Evolutionary conservation across 371 early-diverging fungal genomes (phyloP).

Genomic region (Mucor saturninus): DNA sequence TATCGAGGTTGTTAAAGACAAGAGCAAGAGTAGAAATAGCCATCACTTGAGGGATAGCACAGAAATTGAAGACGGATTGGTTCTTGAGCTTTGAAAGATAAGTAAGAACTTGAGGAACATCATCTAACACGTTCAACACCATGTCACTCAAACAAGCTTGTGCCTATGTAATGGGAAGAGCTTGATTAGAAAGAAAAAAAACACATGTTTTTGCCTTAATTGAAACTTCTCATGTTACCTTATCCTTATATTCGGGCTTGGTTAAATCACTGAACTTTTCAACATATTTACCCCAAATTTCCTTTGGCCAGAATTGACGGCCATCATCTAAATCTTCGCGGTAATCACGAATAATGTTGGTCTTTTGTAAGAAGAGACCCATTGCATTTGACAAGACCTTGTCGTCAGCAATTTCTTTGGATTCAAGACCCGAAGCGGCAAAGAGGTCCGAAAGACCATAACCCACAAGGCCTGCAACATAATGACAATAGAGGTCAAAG

Average conservation of each 20-base stretch:
- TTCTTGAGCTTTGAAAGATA: slow-evolving; percentile 82
- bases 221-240: slow-evolving; percentile 34
- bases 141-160: slow-evolving; percentile 83
- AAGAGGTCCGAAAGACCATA: slow-evolving; percentile 92
- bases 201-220: neutral
- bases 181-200: neutral
- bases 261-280: slow-evolving; percentile 62
- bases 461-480: slow-evolving; percentile 97
- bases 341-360: slow-evolving; percentile 94
- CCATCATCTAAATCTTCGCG: slow-evolving; percentile 89
- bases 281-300: slow-evolving; percentile 83
- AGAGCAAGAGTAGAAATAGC: slow-evolving; percentile 92
- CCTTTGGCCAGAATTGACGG: slow-evolving; percentile 93
- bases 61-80: slow-evolving; percentile 87
- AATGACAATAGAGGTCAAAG: slow-evolving; percentile 96
- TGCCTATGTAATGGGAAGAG: slow-evolving; percentile 38
- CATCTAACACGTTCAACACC: slow-evolving; percentile 84
- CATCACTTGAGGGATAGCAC: slow-evolving; percentile 98
- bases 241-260: slow-evolving; percentile 63
- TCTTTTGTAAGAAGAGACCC: slow-evolving; percentile 96
- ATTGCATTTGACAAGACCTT: slow-evolving; percentile 77
- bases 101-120: slow-evolving; percentile 85
- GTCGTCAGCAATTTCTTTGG: slow-evolving; percentile 45
- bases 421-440: slow-evolving; percentile 86
- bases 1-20: slow-evolving; percentile 83